phyloP scores from a whole-genome alignment of 352 stramenopile genomes.

The Phytophthora pseudosyringae region DNA sequence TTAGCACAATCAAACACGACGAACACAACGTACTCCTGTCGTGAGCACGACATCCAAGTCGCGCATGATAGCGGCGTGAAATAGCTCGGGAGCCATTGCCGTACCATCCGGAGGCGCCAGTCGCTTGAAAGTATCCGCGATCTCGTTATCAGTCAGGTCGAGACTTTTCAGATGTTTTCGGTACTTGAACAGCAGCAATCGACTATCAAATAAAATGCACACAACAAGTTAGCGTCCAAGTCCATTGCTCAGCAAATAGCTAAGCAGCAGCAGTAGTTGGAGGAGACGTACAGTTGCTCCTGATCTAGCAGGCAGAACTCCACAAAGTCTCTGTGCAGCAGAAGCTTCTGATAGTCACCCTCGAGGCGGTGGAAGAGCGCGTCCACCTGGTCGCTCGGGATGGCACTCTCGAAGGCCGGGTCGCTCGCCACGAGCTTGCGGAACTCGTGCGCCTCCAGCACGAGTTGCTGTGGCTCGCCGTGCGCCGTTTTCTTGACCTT shows the following conservation, averaged over 20 bases:
- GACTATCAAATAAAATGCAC: conserved; percentile 33
- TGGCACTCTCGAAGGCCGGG: conserved; percentile 72
- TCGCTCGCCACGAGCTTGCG: conserved; percentile 82
- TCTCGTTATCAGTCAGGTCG: conserved; percentile 79
- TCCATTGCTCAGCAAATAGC: neutral
- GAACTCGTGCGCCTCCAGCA: conserved; percentile 75
- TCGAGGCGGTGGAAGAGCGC: conserved; percentile 81
- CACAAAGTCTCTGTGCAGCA: conserved; percentile 77
- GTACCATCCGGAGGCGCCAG: conserved; percentile 44
- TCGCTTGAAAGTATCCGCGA: conserved; percentile 75
- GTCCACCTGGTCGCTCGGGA: conserved; percentile 74
- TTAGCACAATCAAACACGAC: neutral
- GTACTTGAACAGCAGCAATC: conserved; percentile 82
- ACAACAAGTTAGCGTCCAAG: neutral
- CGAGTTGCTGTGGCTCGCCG: conserved; percentile 49
- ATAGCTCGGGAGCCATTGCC: conserved; percentile 59
- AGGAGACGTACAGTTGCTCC: conserved; percentile 66
- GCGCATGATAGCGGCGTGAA: conserved; percentile 66
- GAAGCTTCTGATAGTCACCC: conserved; percentile 52
- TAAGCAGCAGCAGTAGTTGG: neutral
- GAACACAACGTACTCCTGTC: conserved; percentile 53
- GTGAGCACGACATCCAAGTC: conserved; percentile 85
- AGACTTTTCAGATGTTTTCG: conserved; percentile 62
- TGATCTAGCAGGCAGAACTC: conserved; percentile 85
- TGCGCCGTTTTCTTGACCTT: conserved; percentile 49